Evolutionary conservation across 306 rosid species (phyloP), one percentile per base, ranked within the genome.

Genomic region (Fagus sylvatica): DNA sequence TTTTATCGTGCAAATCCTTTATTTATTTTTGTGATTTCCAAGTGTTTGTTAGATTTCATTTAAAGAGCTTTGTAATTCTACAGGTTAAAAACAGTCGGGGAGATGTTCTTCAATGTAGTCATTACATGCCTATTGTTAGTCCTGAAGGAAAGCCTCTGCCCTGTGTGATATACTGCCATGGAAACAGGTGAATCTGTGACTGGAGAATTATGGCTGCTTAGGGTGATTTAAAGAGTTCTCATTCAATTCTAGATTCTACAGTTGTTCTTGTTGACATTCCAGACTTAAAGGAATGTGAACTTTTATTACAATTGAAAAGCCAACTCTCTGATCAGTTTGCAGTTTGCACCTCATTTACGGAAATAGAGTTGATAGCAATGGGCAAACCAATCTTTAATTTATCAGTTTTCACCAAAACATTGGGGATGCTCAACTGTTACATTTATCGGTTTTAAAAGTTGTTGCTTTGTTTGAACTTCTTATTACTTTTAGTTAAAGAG

Each of bases 161-260:
- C 15, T 95, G 99, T 32, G 99, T 95, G 56, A 93, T 95, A 80
- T 95, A 95, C 78, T 93, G 98, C 82, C 99, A 95, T 74, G 99
- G 99, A 78, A 95, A 95, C 93, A 95, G 98, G 99, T 93, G 74
- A 83, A 34, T 80, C 15, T 37, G 49, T 65, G 72, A 55, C 54
- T 76, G 55, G 40, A 76, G 22, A 22, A 43, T 19, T 53, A 70
- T 73, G 53, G 55, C 57, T 66, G 5, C 37, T 55, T 53, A 57
- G 60, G 57, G 7, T 69, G 71, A 79, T 69, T 73, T 71, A 65
- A 60, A 64, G 30, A 37, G 49, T 46, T 72, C 57, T 66, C 78
- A 66, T 55, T 68, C 64, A 71, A 39, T 17, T 37, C 32, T 65
- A 65, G 68, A 75, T 46, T 71, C 53, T 75, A 16, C 19, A 53